Percentiles rank a stretch among this genome's conserved stretches.
Conservation (phyloP, 345 rosid genomes). For the Salix dunnii region DNA sequence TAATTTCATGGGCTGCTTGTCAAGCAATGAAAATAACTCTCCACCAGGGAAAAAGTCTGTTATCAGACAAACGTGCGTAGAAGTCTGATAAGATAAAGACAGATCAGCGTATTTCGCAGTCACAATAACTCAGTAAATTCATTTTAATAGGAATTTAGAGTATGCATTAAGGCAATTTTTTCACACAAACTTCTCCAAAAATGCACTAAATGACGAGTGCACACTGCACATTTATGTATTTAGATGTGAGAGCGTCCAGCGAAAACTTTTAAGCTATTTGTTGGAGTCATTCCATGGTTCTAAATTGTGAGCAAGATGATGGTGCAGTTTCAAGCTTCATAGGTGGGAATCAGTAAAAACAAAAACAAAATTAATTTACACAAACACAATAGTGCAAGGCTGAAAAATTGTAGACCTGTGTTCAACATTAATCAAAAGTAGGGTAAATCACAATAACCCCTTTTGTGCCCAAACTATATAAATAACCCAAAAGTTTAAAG, state of each 20-base stretch:
- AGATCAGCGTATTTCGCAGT: slow-evolving; percentile 10
- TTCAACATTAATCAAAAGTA: no score
- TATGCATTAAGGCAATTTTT: background rate
- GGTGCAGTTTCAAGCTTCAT: no score
- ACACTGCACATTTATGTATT: no score
- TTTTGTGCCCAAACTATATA: background rate
- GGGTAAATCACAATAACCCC: background rate
- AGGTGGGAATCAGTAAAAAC: background rate
- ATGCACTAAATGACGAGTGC: no score
- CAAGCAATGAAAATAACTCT: slow-evolving; percentile 86
- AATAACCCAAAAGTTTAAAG: background rate
- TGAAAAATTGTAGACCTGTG: background rate
- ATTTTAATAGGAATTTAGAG: no score
- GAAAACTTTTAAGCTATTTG: no score
- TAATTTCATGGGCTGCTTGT: slow-evolving; percentile 83
- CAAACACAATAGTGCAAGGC: background rate
- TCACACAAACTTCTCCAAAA: no score
- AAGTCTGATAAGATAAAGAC: slow-evolving; percentile 57
- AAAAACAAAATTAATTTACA: background rate
- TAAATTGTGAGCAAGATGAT: no score
- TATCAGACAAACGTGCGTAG: slow-evolving; percentile 90
- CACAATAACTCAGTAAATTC: background rate
- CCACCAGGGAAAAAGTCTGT: slow-evolving; percentile 98
- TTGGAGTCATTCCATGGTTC: no score
- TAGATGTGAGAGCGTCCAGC: no score